A percentile compares a stretch with the other conserved stretches of the same genome.
Conservation (phyloP, 306 rosid genomes). For the Psophocarpus tetragonolobus region DNA sequence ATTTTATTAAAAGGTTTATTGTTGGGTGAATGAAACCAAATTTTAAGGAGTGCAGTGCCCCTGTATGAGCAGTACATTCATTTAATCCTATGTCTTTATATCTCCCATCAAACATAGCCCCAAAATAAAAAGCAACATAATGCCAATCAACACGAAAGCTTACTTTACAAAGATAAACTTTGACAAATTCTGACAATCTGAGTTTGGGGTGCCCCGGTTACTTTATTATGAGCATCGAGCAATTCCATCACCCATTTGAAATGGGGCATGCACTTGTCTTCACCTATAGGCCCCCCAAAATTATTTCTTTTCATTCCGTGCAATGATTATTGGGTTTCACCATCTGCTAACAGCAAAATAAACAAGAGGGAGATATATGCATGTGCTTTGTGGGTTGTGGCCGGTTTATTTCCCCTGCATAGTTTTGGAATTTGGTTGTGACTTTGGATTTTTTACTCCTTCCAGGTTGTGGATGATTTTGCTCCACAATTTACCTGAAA, state of each 20-base stretch:
- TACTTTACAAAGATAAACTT: neutral
- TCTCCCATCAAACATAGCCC: neutral
- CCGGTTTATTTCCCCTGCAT: slow-evolving; percentile 46
- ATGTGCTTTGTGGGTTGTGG: slow-evolving; percentile 62
- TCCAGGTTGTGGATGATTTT: slow-evolving; percentile 41
- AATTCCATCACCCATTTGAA: slow-evolving; percentile 30
- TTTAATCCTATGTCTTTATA: neutral
- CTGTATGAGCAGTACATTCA: neutral
- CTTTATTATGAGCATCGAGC: slow-evolving; percentile 2
- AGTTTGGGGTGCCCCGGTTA: slow-evolving; percentile 20
- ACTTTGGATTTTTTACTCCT: slow-evolving; percentile 42
- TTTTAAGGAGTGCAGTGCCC: neutral
- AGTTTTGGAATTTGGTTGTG: slow-evolving; percentile 38
- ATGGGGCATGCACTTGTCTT: slow-evolving; percentile 37
- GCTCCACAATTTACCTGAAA: slow-evolving; percentile 49
- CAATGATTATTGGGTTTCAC: slow-evolving; percentile 57
- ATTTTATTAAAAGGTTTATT: neutral
- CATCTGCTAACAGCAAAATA: slow-evolving; percentile 46
- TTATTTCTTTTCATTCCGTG: slow-evolving; percentile 66
- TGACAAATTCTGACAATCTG: slow-evolving; percentile 33
- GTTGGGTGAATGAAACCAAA: neutral
- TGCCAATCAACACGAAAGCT: neutral
- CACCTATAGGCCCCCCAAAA: slow-evolving; percentile 54
- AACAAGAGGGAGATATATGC: slow-evolving; percentile 42
- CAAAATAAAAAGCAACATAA: slow-evolving; percentile 16